Evolutionary conservation across 75 land plant genomes (phyloP), one percentile per base, ranked within the genome.

Genomic region (Pinus albicaulis): DNA sequence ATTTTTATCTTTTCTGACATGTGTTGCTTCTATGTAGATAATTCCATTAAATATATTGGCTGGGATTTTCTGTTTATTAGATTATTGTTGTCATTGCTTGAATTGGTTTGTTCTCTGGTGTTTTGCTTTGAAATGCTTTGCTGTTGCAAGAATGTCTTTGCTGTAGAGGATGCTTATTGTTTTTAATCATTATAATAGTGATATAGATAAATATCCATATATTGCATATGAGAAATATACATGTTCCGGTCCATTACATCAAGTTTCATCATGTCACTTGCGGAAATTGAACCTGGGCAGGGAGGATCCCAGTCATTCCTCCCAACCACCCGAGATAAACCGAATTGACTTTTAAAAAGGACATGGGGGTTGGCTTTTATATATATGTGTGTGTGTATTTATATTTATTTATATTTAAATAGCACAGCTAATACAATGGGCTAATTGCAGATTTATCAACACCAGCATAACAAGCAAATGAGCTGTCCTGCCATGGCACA

Each of bases 401-500:
- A 31, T 31, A 28, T 0, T 1, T 31, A 31, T 31, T 31, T 31
- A 38, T 41, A 68, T 41, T 4, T 68, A 3, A 17, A 68, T 41
- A 68, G 0, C 16, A n/a, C 41, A 16, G 41, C 48, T 68, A 20
- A 68, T 68, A 52, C 22, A 68, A 28, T 44, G 19, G 52, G 53
- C 38, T 68, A 41, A 68, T 69, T 74, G 68, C 82, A 96, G 99
- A 88, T 84, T 22, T 96, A 93, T 81, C 97, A 93, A 79, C 98
- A 96, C 76, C 97, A 96, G 59, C 99, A 96, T 79, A 90, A 85
- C 82, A 96, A 96, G 80, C 98, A 96, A 69, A 94, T 96, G 99
- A 91, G 93, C 80, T 96, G 99, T 66, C 98, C 99, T 38, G 99
- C 92, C 59, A 96, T 94, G 97, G 99, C 90, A 36, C 98, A 94